Conservation (phyloP, 441 rosid genomes). For the Croton setiger region DNA sequence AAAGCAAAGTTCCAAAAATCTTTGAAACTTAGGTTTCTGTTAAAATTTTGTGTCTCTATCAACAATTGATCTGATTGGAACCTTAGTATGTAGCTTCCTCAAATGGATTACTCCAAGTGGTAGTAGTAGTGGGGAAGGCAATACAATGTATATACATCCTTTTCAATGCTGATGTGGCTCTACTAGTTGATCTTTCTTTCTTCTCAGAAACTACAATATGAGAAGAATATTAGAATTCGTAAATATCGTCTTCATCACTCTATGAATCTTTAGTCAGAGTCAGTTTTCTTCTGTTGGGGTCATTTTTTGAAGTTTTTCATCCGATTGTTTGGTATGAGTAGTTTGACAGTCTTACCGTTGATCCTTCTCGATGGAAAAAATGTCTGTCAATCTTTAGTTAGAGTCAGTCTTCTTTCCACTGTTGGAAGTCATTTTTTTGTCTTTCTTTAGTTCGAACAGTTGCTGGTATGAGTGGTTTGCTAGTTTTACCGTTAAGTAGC, state of each 20-base stretch:
- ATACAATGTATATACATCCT: neutral
- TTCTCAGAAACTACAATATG: neutral
- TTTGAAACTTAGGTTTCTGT: neutral
- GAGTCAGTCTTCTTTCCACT: neutral
- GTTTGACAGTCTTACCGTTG: too few species aligned
- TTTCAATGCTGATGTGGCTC: neutral
- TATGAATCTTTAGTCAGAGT: neutral
- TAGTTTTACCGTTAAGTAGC: too few species aligned
- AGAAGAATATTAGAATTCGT: neutral
- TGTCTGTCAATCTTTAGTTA: neutral
- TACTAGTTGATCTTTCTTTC: neutral
- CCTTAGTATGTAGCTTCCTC: conserved; percentile 6
- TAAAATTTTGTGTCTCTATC: neutral
- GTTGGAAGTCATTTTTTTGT: neutral
- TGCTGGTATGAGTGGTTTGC: too few species aligned
- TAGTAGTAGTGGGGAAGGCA: too few species aligned
- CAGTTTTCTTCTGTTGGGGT: neutral
- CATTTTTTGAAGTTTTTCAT: too few species aligned
- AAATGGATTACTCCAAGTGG: neutral
- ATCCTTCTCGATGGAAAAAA: too few species aligned
- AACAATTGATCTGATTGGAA: neutral
- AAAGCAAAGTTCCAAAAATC: neutral
- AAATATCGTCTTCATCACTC: conserved; percentile 4
- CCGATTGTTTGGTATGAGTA: too few species aligned
- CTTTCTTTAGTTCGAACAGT: too few species aligned